Percentiles rank a stretch among this genome's conserved stretches.
These are phyloP conservation scores for Mortierella sp. DNA, from an alignment of 371 early-diverging fungal species.

Conservation along the genomic window DNA sequence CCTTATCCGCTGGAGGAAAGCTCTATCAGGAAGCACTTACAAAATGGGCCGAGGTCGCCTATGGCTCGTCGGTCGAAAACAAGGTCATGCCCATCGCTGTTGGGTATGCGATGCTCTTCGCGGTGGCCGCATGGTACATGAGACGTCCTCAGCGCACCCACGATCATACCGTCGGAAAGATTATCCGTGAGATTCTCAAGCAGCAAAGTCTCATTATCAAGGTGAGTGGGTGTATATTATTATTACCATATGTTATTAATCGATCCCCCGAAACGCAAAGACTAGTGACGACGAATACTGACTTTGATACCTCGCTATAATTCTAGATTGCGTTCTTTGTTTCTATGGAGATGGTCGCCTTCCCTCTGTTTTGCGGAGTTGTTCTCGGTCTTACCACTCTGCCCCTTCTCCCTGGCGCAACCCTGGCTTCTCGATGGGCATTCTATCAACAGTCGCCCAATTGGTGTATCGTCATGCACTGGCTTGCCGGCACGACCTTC, in stretches of 20 bases:
- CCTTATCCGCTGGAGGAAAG: slow-evolving; percentile 3
- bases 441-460: slow-evolving; percentile 73
- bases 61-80: slow-evolving; percentile 52
- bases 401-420: slow-evolving; percentile 75
- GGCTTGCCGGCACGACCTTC: slow-evolving; percentile 92
- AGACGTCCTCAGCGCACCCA: slow-evolving; percentile 16
- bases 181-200: slow-evolving; percentile 61
- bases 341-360: slow-evolving; percentile 83
- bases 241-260: neutral
- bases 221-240: slow-evolving; percentile 14
- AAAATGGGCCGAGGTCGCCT: slow-evolving; percentile 33
- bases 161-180: slow-evolving; percentile 57
- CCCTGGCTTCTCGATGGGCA: slow-evolving; percentile 64
- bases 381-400: slow-evolving; percentile 82
- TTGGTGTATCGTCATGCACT: slow-evolving; percentile 83
- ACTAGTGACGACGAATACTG: neutral
- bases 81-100: slow-evolving; percentile 52
- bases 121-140: slow-evolving; percentile 36
- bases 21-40: slow-evolving; percentile 17
- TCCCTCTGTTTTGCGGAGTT: slow-evolving; percentile 91
- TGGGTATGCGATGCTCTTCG: slow-evolving; percentile 55
- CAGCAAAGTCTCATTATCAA: slow-evolving; percentile 72
- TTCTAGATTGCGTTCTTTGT: slow-evolving; percentile 83
- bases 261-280: neutral
- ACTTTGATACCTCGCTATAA: neutral